Evolutionary conservation across 805 yeast genomes (phyloP).

Genomic region (Diddensiella caesifluorescens): DNA sequence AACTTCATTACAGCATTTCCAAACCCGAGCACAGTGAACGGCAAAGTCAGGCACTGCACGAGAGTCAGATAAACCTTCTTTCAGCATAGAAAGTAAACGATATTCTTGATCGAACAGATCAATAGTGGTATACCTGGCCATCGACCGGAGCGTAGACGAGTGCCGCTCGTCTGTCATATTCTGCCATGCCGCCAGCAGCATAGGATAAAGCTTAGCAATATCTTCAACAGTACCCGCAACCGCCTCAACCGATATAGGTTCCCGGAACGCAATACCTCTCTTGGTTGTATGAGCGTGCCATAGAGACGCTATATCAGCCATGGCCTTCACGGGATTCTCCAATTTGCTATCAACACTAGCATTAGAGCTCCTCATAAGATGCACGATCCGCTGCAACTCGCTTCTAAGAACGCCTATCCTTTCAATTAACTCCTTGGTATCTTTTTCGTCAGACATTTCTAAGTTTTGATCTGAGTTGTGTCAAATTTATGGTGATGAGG

Average conservation of each 20-base stretch:
- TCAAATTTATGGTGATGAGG: no score
- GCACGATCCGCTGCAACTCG: no score
- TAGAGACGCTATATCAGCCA: slow-evolving; percentile 52
- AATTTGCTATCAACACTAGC: no score
- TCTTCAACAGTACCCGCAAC: slow-evolving; percentile 47
- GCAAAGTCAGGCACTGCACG: no score
- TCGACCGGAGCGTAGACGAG: slow-evolving; percentile 26
- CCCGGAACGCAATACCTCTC: slow-evolving; percentile 63
- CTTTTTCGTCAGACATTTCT: no score
- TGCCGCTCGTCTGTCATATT: slow-evolving; percentile 36
- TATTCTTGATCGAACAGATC: no score
- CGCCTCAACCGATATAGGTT: slow-evolving; percentile 47
- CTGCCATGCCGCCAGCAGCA: slow-evolving; percentile 42
- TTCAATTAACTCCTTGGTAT: no score
- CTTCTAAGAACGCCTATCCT: no score
- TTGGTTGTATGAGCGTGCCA: slow-evolving; percentile 75
- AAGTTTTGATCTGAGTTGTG: no score
- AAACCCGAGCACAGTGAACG: slow-evolving; percentile 39
- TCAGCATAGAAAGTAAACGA: no score
- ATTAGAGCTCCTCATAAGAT: no score
- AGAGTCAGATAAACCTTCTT: no score
- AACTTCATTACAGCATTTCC: slow-evolving; percentile 60
- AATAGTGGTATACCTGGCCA: slow-evolving; percentile 20
- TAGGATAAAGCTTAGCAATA: slow-evolving; percentile 39
- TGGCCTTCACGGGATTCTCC: slow-evolving; percentile 48